Conservation (phyloP, 805 yeast species). For the Kodamaea hsintzibuensis region DNA sequence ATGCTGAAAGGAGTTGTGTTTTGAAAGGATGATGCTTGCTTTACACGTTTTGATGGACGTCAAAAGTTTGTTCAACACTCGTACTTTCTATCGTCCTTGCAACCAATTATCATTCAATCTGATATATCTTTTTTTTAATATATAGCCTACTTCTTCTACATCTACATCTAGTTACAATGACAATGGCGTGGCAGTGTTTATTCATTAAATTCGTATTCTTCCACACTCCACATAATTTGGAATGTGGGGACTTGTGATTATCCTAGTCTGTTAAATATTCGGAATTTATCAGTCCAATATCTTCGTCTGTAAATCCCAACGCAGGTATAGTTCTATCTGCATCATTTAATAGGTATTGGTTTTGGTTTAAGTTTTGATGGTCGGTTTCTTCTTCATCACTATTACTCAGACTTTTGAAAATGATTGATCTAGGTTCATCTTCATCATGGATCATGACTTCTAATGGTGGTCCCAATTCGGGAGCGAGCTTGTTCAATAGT, state of each 20-base stretch:
- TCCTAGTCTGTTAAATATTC: background rate
- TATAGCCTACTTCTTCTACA: background rate
- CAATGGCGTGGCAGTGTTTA: background rate
- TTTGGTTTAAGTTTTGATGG: background rate
- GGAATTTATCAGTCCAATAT: constrained; percentile 24
- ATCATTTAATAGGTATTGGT: background rate
- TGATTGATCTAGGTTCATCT: constrained; percentile 9
- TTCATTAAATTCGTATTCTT: background rate
- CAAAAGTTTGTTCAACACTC: background rate
- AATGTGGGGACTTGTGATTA: too few relatives aligned
- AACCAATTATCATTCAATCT: background rate
- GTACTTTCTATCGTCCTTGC: background rate
- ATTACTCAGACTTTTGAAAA: constrained; percentile 3
- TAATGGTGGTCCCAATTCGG: constrained; percentile 3
- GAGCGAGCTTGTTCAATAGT: constrained; percentile 1
- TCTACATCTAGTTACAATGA: background rate
- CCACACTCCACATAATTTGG: too few relatives aligned
- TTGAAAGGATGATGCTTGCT: background rate
- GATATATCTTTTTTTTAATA: background rate
- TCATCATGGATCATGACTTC: background rate
- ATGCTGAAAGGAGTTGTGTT: too few relatives aligned
- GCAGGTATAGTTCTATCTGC: background rate
- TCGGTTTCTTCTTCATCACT: constrained; percentile 6
- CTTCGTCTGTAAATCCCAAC: constrained; percentile 17
- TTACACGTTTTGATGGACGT: background rate